Evolutionary conservation across 192 early-diverging fungal genomes (phyloP).

Genomic region (Obelidium mucronatum): DNA sequence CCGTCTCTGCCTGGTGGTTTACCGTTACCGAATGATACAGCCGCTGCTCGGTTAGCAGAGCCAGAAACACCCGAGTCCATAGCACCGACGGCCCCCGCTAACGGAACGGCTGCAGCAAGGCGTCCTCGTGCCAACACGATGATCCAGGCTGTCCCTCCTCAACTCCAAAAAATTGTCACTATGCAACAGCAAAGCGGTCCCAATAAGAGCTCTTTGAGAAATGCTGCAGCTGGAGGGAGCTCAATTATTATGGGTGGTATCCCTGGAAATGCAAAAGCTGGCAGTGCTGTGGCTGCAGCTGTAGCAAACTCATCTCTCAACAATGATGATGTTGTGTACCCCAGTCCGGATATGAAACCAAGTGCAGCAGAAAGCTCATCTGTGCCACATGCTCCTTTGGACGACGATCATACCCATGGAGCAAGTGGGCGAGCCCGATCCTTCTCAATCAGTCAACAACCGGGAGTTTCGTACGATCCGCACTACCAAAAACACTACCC

Average conservation of each 20-base stretch:
- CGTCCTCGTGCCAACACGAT: constrained; percentile 62
- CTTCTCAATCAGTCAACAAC: too few relatives aligned
- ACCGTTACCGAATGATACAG: background rate
- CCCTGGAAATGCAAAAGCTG: background rate
- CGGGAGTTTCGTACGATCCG: too few relatives aligned
- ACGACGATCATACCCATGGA: too few relatives aligned
- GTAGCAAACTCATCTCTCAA: background rate
- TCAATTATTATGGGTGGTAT: too few relatives aligned
- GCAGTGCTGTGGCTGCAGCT: background rate
- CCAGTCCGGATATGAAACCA: constrained; percentile 17
- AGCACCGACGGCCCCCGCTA: background rate
- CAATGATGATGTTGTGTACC: constrained; percentile 16
- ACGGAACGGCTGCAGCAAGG: background rate
- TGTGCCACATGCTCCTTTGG: too few relatives aligned
- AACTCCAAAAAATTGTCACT: constrained; percentile 57
- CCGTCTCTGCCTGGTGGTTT: background rate
- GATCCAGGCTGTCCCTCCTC: constrained; percentile 57
- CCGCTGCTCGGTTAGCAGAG: background rate
- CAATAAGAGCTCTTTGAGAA: constrained; percentile 32
- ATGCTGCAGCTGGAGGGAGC: background rate
- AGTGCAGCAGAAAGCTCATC: too few relatives aligned
- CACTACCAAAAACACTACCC: constrained; percentile 35
- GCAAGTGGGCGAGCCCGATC: too few relatives aligned
- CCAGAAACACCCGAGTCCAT: background rate
- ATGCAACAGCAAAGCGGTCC: constrained; percentile 48